Evolutionary conservation across 2,329 filamentous ascomycete species (phyloP).

Genomic region (Sporothrix pseudoabietina): DNA sequence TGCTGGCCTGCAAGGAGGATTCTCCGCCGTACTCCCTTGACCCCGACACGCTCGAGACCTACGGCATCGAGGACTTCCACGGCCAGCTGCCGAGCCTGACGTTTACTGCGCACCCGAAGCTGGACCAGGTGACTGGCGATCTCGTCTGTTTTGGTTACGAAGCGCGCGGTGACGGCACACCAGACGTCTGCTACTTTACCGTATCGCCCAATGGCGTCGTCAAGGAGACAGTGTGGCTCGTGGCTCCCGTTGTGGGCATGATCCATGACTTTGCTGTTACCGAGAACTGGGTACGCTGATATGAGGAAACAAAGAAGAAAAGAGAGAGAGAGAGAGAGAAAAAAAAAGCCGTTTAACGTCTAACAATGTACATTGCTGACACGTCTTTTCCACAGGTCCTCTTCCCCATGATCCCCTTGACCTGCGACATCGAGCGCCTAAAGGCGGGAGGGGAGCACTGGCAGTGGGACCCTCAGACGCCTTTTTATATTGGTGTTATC

Average conservation of each 20-base stretch:
- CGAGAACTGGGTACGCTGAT: slow-evolving; percentile 40
- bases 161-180: slow-evolving; percentile 44
- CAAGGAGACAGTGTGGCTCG: slow-evolving; percentile 41
- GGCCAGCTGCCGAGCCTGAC: slow-evolving; percentile 52
- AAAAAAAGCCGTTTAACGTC: too few species aligned
- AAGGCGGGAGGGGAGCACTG: slow-evolving; percentile 47
- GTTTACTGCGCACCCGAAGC: slow-evolving; percentile 56
- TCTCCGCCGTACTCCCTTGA: slow-evolving; percentile 54
- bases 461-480: slow-evolving; percentile 42
- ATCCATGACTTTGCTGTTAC: slow-evolving; percentile 48
- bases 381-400: slow-evolving; percentile 41
- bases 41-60: slow-evolving; percentile 51
- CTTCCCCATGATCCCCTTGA: slow-evolving; percentile 44
- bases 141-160: slow-evolving; percentile 46
- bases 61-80: slow-evolving; percentile 53
- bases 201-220: slow-evolving; percentile 38
- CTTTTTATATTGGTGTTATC: slow-evolving; percentile 37
- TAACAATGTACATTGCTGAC: slow-evolving; percentile 43
- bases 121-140: slow-evolving; percentile 52
- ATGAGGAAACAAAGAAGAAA: slow-evolving; percentile 38
- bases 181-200: slow-evolving; percentile 43
- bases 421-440: slow-evolving; percentile 42
- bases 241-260: slow-evolving; percentile 40
- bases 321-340: too few species aligned
- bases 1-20: slow-evolving; percentile 59